A percentile compares a stretch with the other conserved stretches of the same genome.
Conservation (phyloP, 2,329 filamentous ascomycete species). For the Phialophora expanda region DNA sequence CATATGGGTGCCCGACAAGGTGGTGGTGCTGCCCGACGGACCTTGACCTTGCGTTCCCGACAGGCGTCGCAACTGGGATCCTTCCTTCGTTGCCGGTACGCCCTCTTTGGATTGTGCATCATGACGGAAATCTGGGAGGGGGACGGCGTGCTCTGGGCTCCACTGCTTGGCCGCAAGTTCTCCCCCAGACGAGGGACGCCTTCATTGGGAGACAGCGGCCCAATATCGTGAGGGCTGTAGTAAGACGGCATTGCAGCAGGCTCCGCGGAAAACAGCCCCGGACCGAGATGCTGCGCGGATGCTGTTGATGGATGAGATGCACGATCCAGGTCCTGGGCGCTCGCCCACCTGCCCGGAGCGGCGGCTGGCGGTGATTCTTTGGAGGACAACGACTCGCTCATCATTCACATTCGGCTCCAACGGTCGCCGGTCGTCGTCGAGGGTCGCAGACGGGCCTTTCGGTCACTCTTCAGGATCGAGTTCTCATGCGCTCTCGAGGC, state of each 20-base stretch:
- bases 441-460: not conserved
- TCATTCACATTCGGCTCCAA: slow-evolving; percentile 17
- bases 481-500: slow-evolving; percentile 18
- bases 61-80: slow-evolving; percentile 98
- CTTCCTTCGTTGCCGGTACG: slow-evolving; percentile 92
- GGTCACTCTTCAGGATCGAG: slow-evolving; percentile 7
- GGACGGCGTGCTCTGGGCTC: slow-evolving; percentile 28
- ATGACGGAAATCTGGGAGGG: slow-evolving; percentile 50
- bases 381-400: slow-evolving; percentile 23
- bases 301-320: slow-evolving; percentile 16
- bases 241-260: slow-evolving; percentile 34
- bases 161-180: slow-evolving; percentile 25
- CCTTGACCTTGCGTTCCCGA: slow-evolving; percentile 76
- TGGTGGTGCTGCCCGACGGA: slow-evolving; percentile 39
- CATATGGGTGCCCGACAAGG: slow-evolving; percentile 20
- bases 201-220: slow-evolving; percentile 49
- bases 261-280: slow-evolving; percentile 24
- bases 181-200: slow-evolving; percentile 46
- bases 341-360: slow-evolving; percentile 16
- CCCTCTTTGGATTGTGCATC: slow-evolving; percentile 80
- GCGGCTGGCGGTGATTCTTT: slow-evolving; percentile 29
- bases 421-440: not conserved
- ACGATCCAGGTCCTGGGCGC: slow-evolving; percentile 22
- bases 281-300: slow-evolving; percentile 21
- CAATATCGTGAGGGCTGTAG: slow-evolving; percentile 50